Evolutionary conservation across 306 rosid species (phyloP).

Genomic region (Lablab purpureus): DNA sequence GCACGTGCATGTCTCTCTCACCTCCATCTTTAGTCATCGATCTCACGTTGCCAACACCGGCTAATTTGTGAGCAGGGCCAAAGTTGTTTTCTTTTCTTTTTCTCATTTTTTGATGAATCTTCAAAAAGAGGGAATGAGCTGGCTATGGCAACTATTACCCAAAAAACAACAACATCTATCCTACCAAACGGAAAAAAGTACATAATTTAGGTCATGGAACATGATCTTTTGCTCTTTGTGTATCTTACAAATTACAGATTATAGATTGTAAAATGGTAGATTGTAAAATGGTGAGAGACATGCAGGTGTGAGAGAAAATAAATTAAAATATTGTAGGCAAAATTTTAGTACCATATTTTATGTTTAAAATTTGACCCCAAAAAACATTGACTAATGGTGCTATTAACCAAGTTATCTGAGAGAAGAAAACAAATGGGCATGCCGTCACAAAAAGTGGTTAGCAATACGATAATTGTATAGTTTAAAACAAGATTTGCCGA

Average conservation of each 20-base stretch:
- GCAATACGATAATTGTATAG: background rate
- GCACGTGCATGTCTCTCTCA: background rate
- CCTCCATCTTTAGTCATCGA: background rate
- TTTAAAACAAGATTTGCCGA: background rate
- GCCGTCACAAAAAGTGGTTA: background rate
- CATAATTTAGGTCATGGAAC: background rate
- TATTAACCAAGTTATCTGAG: background rate
- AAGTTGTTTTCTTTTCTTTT: background rate
- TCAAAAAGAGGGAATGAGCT: background rate
- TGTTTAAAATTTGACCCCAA: background rate
- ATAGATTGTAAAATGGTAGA: background rate
- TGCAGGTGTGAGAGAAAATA: background rate
- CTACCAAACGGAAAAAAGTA: background rate
- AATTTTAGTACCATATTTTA: background rate
- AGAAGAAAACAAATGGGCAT: no score
- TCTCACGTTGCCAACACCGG: background rate
- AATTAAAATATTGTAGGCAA: background rate
- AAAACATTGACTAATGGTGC: background rate
- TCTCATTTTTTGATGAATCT: background rate
- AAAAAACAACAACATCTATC: background rate
- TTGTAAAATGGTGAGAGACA: background rate
- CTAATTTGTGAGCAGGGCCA: background rate
- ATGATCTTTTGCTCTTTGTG: no score
- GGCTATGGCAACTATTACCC: background rate
- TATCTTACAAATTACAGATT: no score